Evolutionary conservation across 345 rosid genomes (phyloP).

Genomic region (Anastatica hierochuntica): DNA sequence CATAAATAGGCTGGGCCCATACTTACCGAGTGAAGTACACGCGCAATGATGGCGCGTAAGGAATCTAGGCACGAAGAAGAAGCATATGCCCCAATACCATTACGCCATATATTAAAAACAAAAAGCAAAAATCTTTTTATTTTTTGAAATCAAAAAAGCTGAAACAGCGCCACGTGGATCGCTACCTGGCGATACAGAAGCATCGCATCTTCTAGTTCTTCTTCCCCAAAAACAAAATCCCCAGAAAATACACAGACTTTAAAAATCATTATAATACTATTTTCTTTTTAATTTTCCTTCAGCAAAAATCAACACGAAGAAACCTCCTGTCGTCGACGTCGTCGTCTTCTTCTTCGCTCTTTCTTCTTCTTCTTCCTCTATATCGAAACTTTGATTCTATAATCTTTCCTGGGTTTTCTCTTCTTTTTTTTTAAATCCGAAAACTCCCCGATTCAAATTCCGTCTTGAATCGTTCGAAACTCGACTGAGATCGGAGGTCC

Average conservation of each 20-base stretch:
- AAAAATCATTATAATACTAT: too few relatives aligned
- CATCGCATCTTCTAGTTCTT: constrained; percentile 38
- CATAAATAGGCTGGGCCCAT: neutral
- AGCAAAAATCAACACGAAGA: constrained; percentile 15
- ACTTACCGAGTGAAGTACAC: constrained; percentile 8
- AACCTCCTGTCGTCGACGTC: constrained; percentile 6
- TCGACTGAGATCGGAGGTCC: neutral
- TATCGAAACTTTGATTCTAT: neutral
- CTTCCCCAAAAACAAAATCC: neutral
- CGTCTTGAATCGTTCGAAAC: neutral
- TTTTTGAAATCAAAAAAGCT: too few relatives aligned
- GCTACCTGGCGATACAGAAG: constrained; percentile 47
- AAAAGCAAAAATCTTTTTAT: neutral
- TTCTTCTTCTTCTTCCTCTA: neutral
- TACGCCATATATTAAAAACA: neutral
- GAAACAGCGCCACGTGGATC: constrained; percentile 70
- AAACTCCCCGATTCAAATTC: constrained; percentile 14
- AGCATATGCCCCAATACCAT: constrained; percentile 20
- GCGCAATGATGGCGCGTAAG: constrained; percentile 22
- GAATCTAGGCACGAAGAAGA: constrained; percentile 20
- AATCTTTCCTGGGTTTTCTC: constrained; percentile 3
- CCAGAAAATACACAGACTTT: too few relatives aligned
- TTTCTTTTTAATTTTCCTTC: constrained; percentile 4
- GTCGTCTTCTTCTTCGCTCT: neutral
- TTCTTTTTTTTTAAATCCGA: too few relatives aligned